A percentile compares a stretch with the other conserved stretches of the same genome.
Evolutionary conservation across 2,329 filamentous ascomycete genomes (phyloP).

Genomic region (Alternaria viburni): DNA sequence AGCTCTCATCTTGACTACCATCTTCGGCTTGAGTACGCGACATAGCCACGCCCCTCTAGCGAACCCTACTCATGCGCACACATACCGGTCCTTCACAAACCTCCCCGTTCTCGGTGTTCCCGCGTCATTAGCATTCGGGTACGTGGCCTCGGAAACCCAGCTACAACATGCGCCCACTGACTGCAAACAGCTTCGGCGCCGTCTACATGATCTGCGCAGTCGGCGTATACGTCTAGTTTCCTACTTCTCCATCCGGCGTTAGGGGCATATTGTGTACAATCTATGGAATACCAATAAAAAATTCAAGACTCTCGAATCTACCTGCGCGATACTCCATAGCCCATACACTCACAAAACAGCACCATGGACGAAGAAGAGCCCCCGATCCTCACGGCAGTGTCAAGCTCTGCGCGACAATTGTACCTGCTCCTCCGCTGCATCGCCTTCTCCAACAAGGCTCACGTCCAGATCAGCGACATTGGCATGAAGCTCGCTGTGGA

Average conservation of each 20-base stretch:
- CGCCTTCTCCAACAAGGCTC: conserved; percentile 64
- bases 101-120: conserved; percentile 81
- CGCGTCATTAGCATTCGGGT: conserved; percentile 90
- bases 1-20: conserved; percentile 72
- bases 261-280: conserved; percentile 40
- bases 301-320: conserved; percentile 26
- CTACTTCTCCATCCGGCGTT: conserved; percentile 36
- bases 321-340: conserved; percentile 5
- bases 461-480: conserved; percentile 80
- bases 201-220: conserved; percentile 99
- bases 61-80: conserved; percentile 62
- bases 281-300: conserved; percentile 49
- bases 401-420: conserved; percentile 77
- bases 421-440: conserved; percentile 70
- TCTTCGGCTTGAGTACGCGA: conserved; percentile 82
- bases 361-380: conserved; percentile 50
- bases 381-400: conserved; percentile 73
- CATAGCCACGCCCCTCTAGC: neutral
- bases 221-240: conserved; percentile 88
- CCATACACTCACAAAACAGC: conserved; percentile 4
- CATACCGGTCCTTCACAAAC: conserved; percentile 82
- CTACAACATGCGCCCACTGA: neutral
- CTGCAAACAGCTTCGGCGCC: conserved; percentile 75
- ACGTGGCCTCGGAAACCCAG: conserved; percentile 49
- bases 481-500: conserved; percentile 89